Conservation (phyloP, 306 rosid genomes). For the Aeschynomene evenia region DNA sequence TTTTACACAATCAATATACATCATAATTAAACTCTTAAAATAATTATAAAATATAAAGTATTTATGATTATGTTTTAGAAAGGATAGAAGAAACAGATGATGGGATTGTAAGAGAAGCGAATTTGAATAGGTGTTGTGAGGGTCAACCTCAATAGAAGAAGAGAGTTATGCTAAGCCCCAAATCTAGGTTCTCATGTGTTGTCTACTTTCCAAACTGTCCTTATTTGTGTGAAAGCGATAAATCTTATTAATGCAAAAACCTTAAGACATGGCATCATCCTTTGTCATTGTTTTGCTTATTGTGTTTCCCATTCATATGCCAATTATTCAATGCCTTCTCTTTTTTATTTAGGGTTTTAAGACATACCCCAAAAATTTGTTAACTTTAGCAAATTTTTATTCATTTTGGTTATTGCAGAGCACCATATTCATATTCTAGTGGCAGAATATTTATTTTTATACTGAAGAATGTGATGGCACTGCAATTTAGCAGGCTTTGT, state of each 20-base stretch:
- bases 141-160: constrained; percentile 48
- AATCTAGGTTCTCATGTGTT: constrained; percentile 44
- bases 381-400: not conserved
- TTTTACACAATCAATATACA: too few relatives aligned
- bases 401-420: not conserved
- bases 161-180: constrained; percentile 32
- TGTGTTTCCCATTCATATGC: constrained; percentile 3
- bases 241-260: constrained; percentile 7
- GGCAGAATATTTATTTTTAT: not conserved
- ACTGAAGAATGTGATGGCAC: not conserved
- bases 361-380: constrained; percentile 18
- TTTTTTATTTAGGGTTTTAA: too few relatives aligned
- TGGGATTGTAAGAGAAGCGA: too few relatives aligned
- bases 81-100: too few relatives aligned
- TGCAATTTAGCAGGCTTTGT: not conserved
- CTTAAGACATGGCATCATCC: constrained; percentile 24
- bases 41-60: too few relatives aligned
- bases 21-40: too few relatives aligned
- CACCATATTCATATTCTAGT: not conserved
- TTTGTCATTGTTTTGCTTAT: not conserved
- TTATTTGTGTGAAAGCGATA: constrained; percentile 20
- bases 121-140: not conserved
- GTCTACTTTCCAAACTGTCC: constrained; percentile 46
- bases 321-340: not conserved
- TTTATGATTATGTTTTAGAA: too few relatives aligned